Evolutionary conservation across 2,329 filamentous ascomycete species (phyloP).

Genomic region (Clarireedia paspali): DNA sequence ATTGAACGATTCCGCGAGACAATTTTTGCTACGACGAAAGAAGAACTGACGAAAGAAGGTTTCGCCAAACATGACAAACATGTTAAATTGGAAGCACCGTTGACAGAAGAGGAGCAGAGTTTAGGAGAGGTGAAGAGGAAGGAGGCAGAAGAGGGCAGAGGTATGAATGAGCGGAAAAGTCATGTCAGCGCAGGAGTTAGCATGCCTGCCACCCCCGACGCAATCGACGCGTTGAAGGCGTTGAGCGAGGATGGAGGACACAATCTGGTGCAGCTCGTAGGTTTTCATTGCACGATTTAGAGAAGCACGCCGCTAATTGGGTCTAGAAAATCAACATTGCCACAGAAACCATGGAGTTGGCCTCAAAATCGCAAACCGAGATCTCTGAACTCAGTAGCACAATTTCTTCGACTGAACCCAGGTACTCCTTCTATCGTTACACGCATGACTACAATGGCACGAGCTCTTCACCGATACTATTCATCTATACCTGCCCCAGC

Average conservation of each 20-base stretch:
- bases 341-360: slow-evolving; percentile 62
- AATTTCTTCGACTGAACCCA: slow-evolving; percentile 62
- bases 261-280: slow-evolving; percentile 57
- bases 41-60: slow-evolving; percentile 61
- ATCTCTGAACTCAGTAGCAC: slow-evolving; percentile 49
- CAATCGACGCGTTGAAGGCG: slow-evolving; percentile 54
- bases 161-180: slow-evolving; percentile 50
- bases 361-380: slow-evolving; percentile 42
- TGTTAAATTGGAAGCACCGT: slow-evolving; percentile 53
- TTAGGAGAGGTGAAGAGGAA: slow-evolving; percentile 66
- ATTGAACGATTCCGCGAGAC: slow-evolving; percentile 72
- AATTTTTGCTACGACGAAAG: slow-evolving; percentile 61
- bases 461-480: slow-evolving; percentile 55
- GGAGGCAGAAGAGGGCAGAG: slow-evolving; percentile 65
- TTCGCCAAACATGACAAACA: slow-evolving; percentile 70
- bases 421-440: slow-evolving; percentile 73
- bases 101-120: slow-evolving; percentile 71
- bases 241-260: slow-evolving; percentile 43
- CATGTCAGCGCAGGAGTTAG: slow-evolving; percentile 38
- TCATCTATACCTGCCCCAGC: slow-evolving; percentile 75
- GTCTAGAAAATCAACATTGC: slow-evolving; percentile 62
- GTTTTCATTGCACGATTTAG: slow-evolving; percentile 22
- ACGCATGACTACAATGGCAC: slow-evolving; percentile 46
- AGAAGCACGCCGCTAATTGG: not conserved
- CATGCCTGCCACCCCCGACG: slow-evolving; percentile 50